phyloP scores from a whole-genome alignment of 164 flowering plant species.

The Piper longum region DNA sequence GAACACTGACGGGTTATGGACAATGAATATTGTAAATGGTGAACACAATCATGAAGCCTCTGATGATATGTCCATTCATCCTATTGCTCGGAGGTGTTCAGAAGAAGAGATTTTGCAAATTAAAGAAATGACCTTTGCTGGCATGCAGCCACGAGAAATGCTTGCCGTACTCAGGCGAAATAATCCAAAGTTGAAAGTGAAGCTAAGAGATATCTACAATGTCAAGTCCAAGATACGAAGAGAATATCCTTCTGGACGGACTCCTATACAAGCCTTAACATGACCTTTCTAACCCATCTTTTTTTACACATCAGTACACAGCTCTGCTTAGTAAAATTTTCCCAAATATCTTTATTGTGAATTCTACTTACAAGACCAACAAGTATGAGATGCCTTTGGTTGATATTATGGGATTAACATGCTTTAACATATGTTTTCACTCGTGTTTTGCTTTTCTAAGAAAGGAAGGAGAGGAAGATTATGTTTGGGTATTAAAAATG shows the following conservation, averaged over 20 bases:
- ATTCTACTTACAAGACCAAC: slow-evolving; percentile 8
- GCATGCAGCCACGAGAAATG: slow-evolving; percentile 35
- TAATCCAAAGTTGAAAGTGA: slow-evolving; percentile 30
- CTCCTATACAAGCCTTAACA: slow-evolving; percentile 1
- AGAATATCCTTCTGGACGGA: slow-evolving; percentile 18
- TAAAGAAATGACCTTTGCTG: slow-evolving; percentile 34
- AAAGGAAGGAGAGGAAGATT: slow-evolving; percentile 6
- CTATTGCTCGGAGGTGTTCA: slow-evolving; percentile 33
- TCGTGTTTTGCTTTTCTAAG: slow-evolving; percentile 8
- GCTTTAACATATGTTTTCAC: slow-evolving; percentile 7
- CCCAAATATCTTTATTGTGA: slow-evolving; percentile 6
- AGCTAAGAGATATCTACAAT: slow-evolving; percentile 36
- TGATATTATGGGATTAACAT: slow-evolving; percentile 8
- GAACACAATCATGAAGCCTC: slow-evolving; percentile 40
- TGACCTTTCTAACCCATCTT: slow-evolving; percentile 10
- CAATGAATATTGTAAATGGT: slow-evolving; percentile 26
- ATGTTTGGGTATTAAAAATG: slow-evolving; percentile 5
- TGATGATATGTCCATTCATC: slow-evolving; percentile 29
- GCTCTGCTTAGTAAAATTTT: slow-evolving; percentile 2
- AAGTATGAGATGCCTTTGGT: slow-evolving; percentile 9
- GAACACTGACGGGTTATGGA: slow-evolving; percentile 30
- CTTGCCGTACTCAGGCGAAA: slow-evolving; percentile 25
- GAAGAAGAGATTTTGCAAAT: slow-evolving; percentile 26
- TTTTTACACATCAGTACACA: slow-evolving; percentile 10
- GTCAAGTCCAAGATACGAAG: slow-evolving; percentile 24